Evolutionary conservation across 2,329 filamentous ascomycete genomes (phyloP), one percentile per base, ranked within the genome.

Genomic region (Metarhizium brunneum): DNA sequence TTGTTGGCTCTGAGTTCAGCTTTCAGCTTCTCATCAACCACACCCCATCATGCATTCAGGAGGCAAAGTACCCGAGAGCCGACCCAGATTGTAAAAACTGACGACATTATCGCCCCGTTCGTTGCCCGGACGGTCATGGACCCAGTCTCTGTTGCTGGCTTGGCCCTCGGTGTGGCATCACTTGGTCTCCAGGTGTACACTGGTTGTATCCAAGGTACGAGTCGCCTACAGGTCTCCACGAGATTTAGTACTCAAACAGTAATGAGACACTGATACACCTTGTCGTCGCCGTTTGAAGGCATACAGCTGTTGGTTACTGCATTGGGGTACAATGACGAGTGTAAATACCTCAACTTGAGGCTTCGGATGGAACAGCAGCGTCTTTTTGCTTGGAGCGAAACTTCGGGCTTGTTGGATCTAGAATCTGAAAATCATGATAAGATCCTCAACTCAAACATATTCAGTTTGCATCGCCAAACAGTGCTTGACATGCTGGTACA

Each of bases 311-410:
- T 78, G 36, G 65, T 78, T 48, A 77, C 75, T 6, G 76, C 75
- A n/a, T 64, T 71, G 48, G 71, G 73, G 49, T 75, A 76, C 55
- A 73, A 74, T n/a, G 70, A 78, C 57, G 74, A 77, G 50, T 76
- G 70, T 62, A 72, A 68, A 56, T 77, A 77, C 60, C 71, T 78
- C 56, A 77, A 77, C 57, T 61, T 78, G 59, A 69, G 76, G 52
- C 62, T 78, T 52, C 72, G 74, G 53, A 76, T 78, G 71, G 76
- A 78, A 61, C 74, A 79, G 64, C 74, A 78, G 58, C 69, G 76
- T 29, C 68, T 78, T 14, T 77, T 76, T 57, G 74, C 73, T 45
- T 78, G 76, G 75, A 76, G 73, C 58, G 75, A 78, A 59, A 73
- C 74, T 2, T 77, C 75, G 11, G 76, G 75, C 8, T 62, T 79